Base-by-base conservation (phyloP, 2,329 filamentous ascomycete species). In the Fusarium sp. region DNA sequence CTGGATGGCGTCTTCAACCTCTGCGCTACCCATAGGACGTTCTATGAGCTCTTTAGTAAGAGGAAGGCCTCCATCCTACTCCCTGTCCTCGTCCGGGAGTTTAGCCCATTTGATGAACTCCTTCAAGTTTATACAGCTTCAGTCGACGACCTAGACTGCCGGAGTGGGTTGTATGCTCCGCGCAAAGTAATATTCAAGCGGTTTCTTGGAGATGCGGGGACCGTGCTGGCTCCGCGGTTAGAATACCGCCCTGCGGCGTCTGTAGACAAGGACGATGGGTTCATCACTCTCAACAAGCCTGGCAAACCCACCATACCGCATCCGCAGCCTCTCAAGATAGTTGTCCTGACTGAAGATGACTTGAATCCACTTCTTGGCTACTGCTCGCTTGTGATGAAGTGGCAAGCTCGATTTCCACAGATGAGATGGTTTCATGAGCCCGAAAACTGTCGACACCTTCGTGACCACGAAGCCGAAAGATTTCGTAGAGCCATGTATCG, bases 401-500 rank as follows among this genome's bases (percentile, higher is more conserved):
- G 77, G 77, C 74, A 78, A 61, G 70, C 71, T 29, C 61, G 77
- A 2, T 78, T 79, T 42, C 77, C 77, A 5, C 77, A 77, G 50
- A 74, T 82, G 65, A 73, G 76, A 49, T 82, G 80, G 79, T 80
- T 82, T 60, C 74, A 79, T 2, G 68, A 76, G 9, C 76, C 77
- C 0, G 77, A 79, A 51, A 71, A 80, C 43, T 78, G 80, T 36
- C 78, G 83, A 14, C 75, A 74, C 33, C 74, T 85, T 6, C 70
- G 71, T 8, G 48, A 68, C 0, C 70, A 75, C 23, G 83, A 86
- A 65, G 74, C 74, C 25, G 61, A 70, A n/a, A 77, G 82, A 43
- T 75, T 84, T 46, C 78, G 83, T 6, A 76, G 77, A 57, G 82
- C 80, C 1, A 69, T 85, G 27, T 83, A 82, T 46, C 72, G 76